Conservation (phyloP, 1,284 basidiomycete species). For the Malassezia cuniculi region DNA sequence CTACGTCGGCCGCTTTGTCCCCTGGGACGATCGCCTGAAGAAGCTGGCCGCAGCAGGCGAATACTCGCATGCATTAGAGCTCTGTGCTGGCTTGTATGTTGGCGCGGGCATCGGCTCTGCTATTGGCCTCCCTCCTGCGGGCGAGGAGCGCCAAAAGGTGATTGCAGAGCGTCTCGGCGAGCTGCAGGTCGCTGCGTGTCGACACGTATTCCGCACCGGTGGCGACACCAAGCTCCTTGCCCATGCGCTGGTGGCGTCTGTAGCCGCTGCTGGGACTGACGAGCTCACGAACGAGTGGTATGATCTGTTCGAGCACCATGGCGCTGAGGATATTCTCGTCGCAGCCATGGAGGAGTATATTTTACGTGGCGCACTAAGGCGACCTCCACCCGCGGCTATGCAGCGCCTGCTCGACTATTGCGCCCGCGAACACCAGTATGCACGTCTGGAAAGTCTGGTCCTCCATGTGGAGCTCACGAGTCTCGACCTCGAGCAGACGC, state of each 20-base stretch:
- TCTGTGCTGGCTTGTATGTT: slow-evolving; percentile 71
- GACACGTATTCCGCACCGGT: slow-evolving; percentile 73
- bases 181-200: slow-evolving; percentile 74
- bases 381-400: slow-evolving; percentile 68
- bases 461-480: slow-evolving; percentile 88
- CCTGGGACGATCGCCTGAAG: slow-evolving; percentile 88
- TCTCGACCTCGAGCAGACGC: slow-evolving; percentile 85
- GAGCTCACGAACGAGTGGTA: slow-evolving; percentile 75
- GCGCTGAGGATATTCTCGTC: slow-evolving; percentile 78
- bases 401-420: slow-evolving; percentile 72
- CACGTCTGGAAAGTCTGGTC: slow-evolving; percentile 72
- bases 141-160: slow-evolving; percentile 52
- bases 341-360: slow-evolving; percentile 71
- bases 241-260: too few species aligned
- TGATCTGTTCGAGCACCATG: slow-evolving; percentile 70
- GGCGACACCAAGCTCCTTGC: too few species aligned
- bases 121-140: slow-evolving; percentile 67
- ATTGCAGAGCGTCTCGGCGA: slow-evolving; percentile 67
- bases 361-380: slow-evolving; percentile 58
- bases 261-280: too few species aligned
- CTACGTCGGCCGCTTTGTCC: slow-evolving; percentile 70
- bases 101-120: slow-evolving; percentile 70
- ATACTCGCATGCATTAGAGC: slow-evolving; percentile 76
- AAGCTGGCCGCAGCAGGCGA: slow-evolving; percentile 71
- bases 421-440: slow-evolving; percentile 59